A percentile compares a stretch with the other conserved stretches of the same genome.
Conservation (phyloP, 1,284 basidiomycete genomes). For the Sutorius eximius region DNA sequence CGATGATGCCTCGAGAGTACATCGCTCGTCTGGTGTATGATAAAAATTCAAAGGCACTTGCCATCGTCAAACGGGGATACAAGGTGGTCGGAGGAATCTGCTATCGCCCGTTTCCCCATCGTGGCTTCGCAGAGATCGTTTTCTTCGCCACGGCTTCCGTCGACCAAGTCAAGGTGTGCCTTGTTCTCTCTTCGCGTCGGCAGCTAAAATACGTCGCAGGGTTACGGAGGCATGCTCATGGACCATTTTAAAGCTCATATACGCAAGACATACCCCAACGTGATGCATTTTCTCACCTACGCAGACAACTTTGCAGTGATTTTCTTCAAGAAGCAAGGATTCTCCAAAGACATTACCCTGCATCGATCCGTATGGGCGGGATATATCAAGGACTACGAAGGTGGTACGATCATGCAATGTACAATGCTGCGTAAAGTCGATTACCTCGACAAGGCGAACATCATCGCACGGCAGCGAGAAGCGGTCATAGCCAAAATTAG, state of each 20-base stretch:
- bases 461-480: slow-evolving; percentile 84
- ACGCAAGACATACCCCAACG: slow-evolving; percentile 72
- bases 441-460: slow-evolving; percentile 82
- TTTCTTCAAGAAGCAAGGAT: slow-evolving; percentile 99
- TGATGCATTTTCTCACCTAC: slow-evolving; percentile 96
- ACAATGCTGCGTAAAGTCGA: slow-evolving; percentile 90
- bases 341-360: slow-evolving; percentile 95
- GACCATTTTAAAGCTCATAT: slow-evolving; percentile 98
- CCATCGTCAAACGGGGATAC: slow-evolving; percentile 93
- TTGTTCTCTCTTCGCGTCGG: not conserved
- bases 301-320: slow-evolving; percentile 99
- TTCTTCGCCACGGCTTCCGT: slow-evolving; percentile 98
- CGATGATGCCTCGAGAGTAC: slow-evolving; percentile 99
- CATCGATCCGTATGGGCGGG: slow-evolving; percentile 94
- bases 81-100: slow-evolving; percentile 99
- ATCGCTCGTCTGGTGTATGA: slow-evolving; percentile 97
- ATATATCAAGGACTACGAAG: slow-evolving; percentile 99
- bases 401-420: slow-evolving; percentile 99
- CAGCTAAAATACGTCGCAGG: slow-evolving; percentile 47
- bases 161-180: slow-evolving; percentile 92
- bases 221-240: slow-evolving; percentile 98
- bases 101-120: slow-evolving; percentile 93
- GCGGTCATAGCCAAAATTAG: slow-evolving; percentile 89
- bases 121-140: slow-evolving; percentile 97
- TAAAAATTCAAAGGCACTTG: slow-evolving; percentile 86